These are phyloP conservation scores for Cryptococcus wingfieldii DNA, from an alignment of 1,284 basidiomycete species.

Conservation along the genomic window DNA sequence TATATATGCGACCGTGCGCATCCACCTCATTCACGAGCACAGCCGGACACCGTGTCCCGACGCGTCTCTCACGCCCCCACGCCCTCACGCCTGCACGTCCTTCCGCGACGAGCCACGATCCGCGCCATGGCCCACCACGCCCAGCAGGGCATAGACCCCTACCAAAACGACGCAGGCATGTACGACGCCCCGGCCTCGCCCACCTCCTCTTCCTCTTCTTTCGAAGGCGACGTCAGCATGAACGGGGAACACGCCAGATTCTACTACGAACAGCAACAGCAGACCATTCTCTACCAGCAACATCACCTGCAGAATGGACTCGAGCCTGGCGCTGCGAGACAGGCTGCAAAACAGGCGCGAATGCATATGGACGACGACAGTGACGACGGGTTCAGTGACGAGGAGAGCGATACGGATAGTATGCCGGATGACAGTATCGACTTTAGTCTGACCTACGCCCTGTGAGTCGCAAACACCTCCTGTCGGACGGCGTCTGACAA, in stretches of 20 bases:
- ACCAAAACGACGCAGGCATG: background rate
- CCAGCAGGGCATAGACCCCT: too few species aligned
- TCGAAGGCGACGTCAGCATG: conserved; percentile 38
- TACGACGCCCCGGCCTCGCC: background rate
- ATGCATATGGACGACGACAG: conserved; percentile 11
- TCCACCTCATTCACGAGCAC: too few species aligned
- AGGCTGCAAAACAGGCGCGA: conserved; percentile 1
- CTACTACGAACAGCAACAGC: conserved; percentile 48
- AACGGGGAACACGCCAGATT: conserved; percentile 52
- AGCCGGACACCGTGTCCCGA: too few species aligned
- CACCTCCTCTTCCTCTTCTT: conserved; percentile 5
- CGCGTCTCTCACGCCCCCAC: too few species aligned
- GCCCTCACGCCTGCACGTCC: too few species aligned
- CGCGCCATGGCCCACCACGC: too few species aligned
- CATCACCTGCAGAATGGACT: conserved; percentile 23
- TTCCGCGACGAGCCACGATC: too few species aligned
- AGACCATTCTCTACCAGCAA: conserved; percentile 30
- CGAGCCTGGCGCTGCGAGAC: conserved; percentile 1
- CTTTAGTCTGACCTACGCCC: conserved; percentile 53
- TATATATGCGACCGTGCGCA: too few species aligned
- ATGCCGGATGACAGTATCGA: conserved; percentile 55
- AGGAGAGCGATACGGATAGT: conserved; percentile 46
- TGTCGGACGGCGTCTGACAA: background rate
- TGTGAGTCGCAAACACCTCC: conserved; percentile 33
- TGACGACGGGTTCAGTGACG: conserved; percentile 40